Evolutionary conservation across 192 early-diverging fungal genomes (phyloP), one percentile per base, ranked within the genome.

Genomic region (Gamsiella multidivaricata): DNA sequence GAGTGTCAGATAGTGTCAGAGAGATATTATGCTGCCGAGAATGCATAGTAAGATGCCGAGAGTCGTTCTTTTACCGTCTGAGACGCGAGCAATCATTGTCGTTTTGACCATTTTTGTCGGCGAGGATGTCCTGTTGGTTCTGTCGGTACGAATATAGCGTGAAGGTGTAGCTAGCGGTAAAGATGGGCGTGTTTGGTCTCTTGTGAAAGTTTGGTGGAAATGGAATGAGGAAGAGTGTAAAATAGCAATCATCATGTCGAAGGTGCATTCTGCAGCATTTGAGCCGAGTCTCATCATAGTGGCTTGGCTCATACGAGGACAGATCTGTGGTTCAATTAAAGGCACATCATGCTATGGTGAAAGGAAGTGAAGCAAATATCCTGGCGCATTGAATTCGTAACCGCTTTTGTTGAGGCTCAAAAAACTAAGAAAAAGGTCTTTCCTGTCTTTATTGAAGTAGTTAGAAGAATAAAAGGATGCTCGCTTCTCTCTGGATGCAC

Each of bases 11-110:
- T 3, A 9, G 31, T 39, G 54, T 23, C 2, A 36, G 34, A 36
- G 12, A 20, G 28, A 10, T 11, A 23, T 33, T 33, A 10, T n/a
- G n/a, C n/a, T n/a, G n/a, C n/a, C n/a, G n/a, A n/a, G n/a, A n/a
- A n/a, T n/a, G n/a, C n/a, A n/a, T n/a, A n/a, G n/a, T n/a, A n/a
- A n/a, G n/a, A n/a, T n/a, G n/a, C n/a, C n/a, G n/a, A n/a, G n/a
- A n/a, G n/a, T n/a, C n/a, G n/a, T n/a, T n/a, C n/a, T n/a, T 34
- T 64, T 80, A 80, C 82, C 95, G 85, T 99, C 97, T 9, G 91
- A 88, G 32, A 97, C 88, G 64, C 97, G 92, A 42, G 94, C 94
- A 72, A 99, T 97, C 69, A 96, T 91, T 36, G 95, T 96, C 22
- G 95, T 92, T 69, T 93, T 92, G 49, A 99, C 94, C 97, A 98